Evolutionary conservation across 768 basidiomycete species (phyloP), one percentile per base, ranked within the genome.

Genomic region (Hygrocybe coccinea): DNA sequence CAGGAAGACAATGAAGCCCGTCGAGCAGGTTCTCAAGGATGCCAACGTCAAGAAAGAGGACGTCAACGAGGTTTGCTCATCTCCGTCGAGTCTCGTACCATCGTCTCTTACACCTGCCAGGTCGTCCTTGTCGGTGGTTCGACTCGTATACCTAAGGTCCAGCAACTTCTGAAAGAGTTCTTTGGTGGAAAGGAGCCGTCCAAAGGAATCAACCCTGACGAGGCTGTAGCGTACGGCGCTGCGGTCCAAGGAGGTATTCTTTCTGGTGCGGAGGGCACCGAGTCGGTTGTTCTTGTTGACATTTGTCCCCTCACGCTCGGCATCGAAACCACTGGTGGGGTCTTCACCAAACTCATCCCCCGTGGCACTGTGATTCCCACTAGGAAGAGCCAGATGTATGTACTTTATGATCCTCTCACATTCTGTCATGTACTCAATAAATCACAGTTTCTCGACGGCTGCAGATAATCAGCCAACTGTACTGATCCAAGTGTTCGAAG

Each of bases 1-100:
- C 89, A 83, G 95, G 67, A 95, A 95, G 84, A 99, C 95, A 34
- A 92, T 98, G 91, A 95, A 95, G 79, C 95, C 95, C 60, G 95
- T 98, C 59, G 95, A 97, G 73, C 95, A 97, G 74, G 95, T 98
- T 19, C 79, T 98, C 64, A 97, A 97, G 85, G 95, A 98, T 67
- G 89, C 95, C 60, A 88, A 88, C 64, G 87, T 98, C 69, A 95
- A 95, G 85, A 99, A 98, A 83, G 95, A 97, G 64, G 89, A 93
- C 60, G 76, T 99, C 51, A 84, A 95, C 60, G 95, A 98, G 76
- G 89, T 87, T 44, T 38, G 76, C 70, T 43, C 4, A 4, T 47
- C 35, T 8, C 43, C 24, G 2, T 22, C 21, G 17, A n/a, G 22
- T 7, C 35, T 52, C 10, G n/a, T n/a, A n/a, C 3, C 10, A 11